These are phyloP conservation scores for Penicillium sp. DNA, from an alignment of 2,329 filamentous ascomycete species.

Conservation along the genomic window DNA sequence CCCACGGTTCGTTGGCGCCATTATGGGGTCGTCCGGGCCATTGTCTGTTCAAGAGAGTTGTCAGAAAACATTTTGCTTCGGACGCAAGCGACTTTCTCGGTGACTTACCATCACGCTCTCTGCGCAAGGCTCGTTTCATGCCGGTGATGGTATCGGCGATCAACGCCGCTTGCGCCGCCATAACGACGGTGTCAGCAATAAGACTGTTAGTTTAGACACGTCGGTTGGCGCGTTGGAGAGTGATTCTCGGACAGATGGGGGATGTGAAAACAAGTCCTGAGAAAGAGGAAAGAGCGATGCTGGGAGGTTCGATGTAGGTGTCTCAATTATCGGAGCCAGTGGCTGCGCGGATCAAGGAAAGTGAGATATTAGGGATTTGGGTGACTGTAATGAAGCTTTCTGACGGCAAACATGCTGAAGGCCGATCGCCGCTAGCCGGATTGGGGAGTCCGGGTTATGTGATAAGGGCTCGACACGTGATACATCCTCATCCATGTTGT, in stretches of 20 bases:
- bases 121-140: conserved; percentile 54
- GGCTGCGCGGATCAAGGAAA: neutral
- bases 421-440: conserved; percentile 24
- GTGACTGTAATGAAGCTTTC: conserved; percentile 25
- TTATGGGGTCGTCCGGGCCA: conserved; percentile 54
- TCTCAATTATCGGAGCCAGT: neutral
- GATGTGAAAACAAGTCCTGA: neutral
- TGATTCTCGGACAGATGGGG: neutral
- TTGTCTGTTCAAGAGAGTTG: conserved; percentile 29
- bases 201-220: conserved; percentile 14
- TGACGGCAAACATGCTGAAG: conserved; percentile 24
- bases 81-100: neutral
- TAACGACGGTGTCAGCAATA: conserved; percentile 26
- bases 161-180: conserved; percentile 47
- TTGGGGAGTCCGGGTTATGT: conserved; percentile 13
- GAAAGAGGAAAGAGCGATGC: neutral
- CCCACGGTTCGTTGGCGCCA: conserved; percentile 57
- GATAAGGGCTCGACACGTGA: conserved; percentile 29
- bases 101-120: conserved; percentile 46
- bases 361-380: conserved; percentile 3
- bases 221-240: conserved; percentile 12
- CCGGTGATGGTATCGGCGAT: conserved; percentile 56
- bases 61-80: conserved; percentile 9
- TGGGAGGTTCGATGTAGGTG: no score
- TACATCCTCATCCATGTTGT: neutral